Percentiles rank a stretch among this genome's conserved stretches.
phyloP scores from a whole-genome alignment of 306 rosid species.

The Inga laurina region DNA sequence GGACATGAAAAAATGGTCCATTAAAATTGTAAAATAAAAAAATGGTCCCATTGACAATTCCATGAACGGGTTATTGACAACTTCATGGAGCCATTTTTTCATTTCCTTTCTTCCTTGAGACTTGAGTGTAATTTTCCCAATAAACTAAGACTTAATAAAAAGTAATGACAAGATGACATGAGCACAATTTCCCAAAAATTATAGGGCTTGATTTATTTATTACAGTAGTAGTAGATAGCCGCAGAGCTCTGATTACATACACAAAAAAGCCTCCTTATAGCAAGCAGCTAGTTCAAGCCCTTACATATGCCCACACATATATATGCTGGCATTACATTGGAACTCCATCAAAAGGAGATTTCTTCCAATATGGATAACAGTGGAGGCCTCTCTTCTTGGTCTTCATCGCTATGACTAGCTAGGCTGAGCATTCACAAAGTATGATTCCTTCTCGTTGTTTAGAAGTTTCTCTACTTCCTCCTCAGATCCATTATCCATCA shows the following conservation, averaged over 20 bases:
- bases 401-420: not conserved
- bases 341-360: not conserved
- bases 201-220: not conserved
- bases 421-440: conserved; percentile 36
- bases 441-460: conserved; percentile 32
- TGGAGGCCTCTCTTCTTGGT: not conserved
- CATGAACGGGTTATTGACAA: too few species aligned
- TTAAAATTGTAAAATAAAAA: too few species aligned
- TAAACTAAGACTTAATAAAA: too few species aligned
- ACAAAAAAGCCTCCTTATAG: not conserved
- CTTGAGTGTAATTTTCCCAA: too few species aligned
- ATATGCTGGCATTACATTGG: not conserved
- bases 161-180: not conserved
- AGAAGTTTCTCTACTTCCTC: conserved; percentile 32
- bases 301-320: not conserved
- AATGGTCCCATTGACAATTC: too few species aligned
- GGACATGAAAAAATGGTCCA: too few species aligned
- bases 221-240: not conserved
- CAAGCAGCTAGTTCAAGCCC: not conserved
- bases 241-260: not conserved
- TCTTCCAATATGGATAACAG: conserved; percentile 32
- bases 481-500: conserved; percentile 33
- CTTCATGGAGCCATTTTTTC: too few species aligned
- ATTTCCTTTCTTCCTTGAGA: too few species aligned
- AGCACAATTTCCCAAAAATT: not conserved